phyloP scores from a whole-genome alignment of 2,329 filamentous ascomycete species.

The Metarhizium anisopliae region DNA sequence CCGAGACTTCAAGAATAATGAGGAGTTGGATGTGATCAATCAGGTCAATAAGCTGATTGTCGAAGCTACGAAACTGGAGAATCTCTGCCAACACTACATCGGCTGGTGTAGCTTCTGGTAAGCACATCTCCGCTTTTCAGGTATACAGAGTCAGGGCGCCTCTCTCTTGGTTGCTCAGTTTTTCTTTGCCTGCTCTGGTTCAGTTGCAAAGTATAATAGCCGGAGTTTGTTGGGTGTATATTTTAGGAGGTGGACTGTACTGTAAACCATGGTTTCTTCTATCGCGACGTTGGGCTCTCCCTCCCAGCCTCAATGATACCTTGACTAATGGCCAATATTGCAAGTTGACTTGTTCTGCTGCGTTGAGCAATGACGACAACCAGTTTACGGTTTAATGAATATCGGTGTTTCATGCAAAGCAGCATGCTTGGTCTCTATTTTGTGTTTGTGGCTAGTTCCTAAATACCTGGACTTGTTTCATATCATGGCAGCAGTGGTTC shows the following conservation, averaged over 20 bases:
- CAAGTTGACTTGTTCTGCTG: not conserved
- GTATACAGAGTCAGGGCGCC: not conserved
- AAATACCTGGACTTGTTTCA: too few species aligned
- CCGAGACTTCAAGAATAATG: slow-evolving; percentile 76
- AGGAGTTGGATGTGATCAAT: slow-evolving; percentile 74
- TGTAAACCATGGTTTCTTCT: not conserved
- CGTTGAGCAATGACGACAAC: not conserved
- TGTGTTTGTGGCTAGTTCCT: not conserved
- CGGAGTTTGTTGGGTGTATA: slow-evolving; percentile 2
- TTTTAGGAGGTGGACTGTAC: not conserved
- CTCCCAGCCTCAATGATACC: slow-evolving; percentile 1
- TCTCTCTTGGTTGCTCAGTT: not conserved
- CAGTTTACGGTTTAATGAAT: not conserved
- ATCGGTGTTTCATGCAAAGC: not conserved
- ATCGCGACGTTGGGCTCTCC: not conserved
- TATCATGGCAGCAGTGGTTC: slow-evolving; percentile 4
- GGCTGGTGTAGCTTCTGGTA: slow-evolving; percentile 99
- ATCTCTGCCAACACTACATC: slow-evolving; percentile 97
- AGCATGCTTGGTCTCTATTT: not conserved
- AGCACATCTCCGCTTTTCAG: slow-evolving; percentile 4
- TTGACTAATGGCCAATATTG: not conserved
- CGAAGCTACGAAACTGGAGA: slow-evolving; percentile 94
- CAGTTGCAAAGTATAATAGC: not conserved
- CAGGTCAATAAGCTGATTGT: slow-evolving; percentile 94
- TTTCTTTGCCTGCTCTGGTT: not conserved